Conservation (phyloP, 805 yeast genomes). For the Ogataea sp. region DNA sequence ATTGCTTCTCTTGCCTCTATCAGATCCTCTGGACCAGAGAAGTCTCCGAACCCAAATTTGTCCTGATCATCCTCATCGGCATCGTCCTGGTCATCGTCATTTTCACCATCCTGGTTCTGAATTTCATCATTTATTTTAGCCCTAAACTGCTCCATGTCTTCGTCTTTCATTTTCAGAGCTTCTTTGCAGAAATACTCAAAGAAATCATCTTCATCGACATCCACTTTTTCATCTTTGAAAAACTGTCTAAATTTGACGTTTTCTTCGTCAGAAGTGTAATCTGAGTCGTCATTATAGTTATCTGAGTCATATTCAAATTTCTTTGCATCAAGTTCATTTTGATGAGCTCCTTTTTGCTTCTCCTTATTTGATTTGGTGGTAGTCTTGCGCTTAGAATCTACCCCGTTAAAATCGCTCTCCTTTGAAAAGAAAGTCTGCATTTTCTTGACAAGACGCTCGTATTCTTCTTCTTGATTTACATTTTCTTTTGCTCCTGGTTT, state of each 20-base stretch:
- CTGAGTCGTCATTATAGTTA: slow-evolving; percentile 13
- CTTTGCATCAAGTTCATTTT: not conserved
- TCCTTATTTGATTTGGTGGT: not conserved
- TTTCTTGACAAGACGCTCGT: too few species aligned
- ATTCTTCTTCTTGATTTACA: too few species aligned
- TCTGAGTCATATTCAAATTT: slow-evolving; percentile 7
- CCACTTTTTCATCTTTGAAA: slow-evolving; percentile 27
- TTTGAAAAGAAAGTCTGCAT: too few species aligned
- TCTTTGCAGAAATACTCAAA: slow-evolving; percentile 54
- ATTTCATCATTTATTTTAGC: too few species aligned
- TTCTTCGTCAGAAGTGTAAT: slow-evolving; percentile 15
- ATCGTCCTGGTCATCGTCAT: not conserved
- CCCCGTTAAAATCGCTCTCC: not conserved
- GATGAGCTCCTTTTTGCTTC: too few species aligned
- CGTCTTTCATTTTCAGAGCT: slow-evolving; percentile 40
- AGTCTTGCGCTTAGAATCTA: not conserved
- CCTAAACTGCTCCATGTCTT: slow-evolving; percentile 32
- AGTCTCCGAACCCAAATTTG: too few species aligned
- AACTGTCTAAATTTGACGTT: slow-evolving; percentile 12
- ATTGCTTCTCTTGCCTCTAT: too few species aligned
- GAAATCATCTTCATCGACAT: slow-evolving; percentile 61
- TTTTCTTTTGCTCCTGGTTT: too few species aligned
- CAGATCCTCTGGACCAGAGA: too few species aligned
- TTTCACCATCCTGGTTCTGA: not conserved
- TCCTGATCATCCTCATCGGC: too few species aligned